Evolutionary conservation across 768 basidiomycete species (phyloP), one percentile per base, ranked within the genome.

Genomic region (Pholiota molesta): DNA sequence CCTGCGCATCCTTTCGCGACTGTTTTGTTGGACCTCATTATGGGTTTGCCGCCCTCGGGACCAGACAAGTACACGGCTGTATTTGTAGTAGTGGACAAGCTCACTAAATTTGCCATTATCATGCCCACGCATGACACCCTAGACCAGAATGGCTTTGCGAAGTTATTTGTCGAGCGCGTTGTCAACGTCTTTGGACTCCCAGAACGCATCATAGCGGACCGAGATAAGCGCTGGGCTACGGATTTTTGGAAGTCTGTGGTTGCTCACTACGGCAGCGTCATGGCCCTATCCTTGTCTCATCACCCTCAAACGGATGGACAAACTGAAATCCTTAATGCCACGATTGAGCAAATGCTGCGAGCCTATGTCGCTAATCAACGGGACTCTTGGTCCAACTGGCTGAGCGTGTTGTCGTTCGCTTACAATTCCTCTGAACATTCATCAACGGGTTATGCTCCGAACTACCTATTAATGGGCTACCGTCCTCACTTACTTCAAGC

Each of bases 251-350:
- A 65, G 60, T 60, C 66, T 21, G 55, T 74, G 2, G 59, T 66
- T 11, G 26, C 52, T 1, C 3, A 39, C 1, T 61, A 75, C n/a
- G 71, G 69, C 0, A 62, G 66, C 5, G 23, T 57, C 2, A 57
- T 63, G 54, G 65, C 62, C 3, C 51, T 77, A 0, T 73, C 78
- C 1, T 75, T 75, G 0, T 64, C 73, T 0, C 72, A 77, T 52
- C 79, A 80, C 59, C 78, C 76, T 0, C 76, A 80, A 61, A 72
- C 76, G 0, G 73, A 81, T 60, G 75, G 78, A 0, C 66, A 67
- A 28, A 67, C 71, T 0, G 72, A 78, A 65, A 62, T 68, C 13
- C 52, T 74, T 0, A 77, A 76, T 51, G 69, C 70, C 1, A 64
- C 52, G 1, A 62, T 76, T 1, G 73, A 76, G 62, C 66, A 68